Evolutionary conservation across 2,329 filamentous ascomycete species (phyloP).

Genomic region (Claviceps fusiformis): DNA sequence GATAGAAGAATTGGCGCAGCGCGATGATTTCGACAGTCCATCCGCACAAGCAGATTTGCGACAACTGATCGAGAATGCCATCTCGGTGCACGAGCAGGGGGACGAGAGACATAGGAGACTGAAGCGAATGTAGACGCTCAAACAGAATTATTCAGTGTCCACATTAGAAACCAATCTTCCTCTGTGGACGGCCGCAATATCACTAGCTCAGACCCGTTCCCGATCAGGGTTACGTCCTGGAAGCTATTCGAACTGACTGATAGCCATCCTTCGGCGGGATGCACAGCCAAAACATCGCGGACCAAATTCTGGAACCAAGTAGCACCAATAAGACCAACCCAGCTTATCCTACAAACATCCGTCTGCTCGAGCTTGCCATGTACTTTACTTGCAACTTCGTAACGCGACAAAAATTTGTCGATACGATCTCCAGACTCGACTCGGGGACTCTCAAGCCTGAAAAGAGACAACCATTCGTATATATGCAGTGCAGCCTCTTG

Average conservation of each 20-base stretch:
- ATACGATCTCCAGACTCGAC: conserved; percentile 42
- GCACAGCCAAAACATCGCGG: conserved; percentile 27
- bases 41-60: conserved; percentile 69
- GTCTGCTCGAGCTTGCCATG: conserved; percentile 13
- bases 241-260: conserved; percentile 39
- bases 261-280: conserved; percentile 39
- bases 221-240: conserved; percentile 28
- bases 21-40: conserved; percentile 71
- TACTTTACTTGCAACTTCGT: conserved; percentile 26
- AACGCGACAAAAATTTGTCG: conserved; percentile 57
- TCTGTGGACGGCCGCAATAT: conserved; percentile 37
- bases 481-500: conserved; percentile 50
- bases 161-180: conserved; percentile 42
- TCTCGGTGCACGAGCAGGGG: conserved; percentile 51
- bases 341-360: conserved; percentile 37
- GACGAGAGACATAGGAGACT: conserved; percentile 52
- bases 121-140: conserved; percentile 37
- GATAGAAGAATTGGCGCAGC: conserved; percentile 77
- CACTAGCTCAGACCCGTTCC: conserved; percentile 34
- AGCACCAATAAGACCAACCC: conserved; percentile 44
- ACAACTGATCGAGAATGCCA: conserved; percentile 65
- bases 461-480: conserved; percentile 65
- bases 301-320: conserved; percentile 37
- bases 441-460: conserved; percentile 52
- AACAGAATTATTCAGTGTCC: conserved; percentile 39